Conservation (phyloP, 1,284 basidiomycete species). For the Ustilago shanxiensis region DNA sequence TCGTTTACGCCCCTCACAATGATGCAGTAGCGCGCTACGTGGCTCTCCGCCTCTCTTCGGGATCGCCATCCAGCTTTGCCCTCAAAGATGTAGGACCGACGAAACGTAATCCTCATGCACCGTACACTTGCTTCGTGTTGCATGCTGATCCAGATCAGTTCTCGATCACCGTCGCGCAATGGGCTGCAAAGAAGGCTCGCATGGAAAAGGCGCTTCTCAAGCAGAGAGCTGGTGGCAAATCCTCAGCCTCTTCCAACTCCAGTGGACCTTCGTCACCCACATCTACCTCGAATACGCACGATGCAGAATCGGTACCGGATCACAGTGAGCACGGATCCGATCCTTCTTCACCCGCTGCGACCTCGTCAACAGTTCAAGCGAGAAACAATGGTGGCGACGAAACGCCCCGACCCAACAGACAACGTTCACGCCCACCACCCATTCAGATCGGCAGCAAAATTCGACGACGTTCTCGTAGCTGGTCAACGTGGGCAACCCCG, state of each 20-base stretch:
- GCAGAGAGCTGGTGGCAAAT: conserved; percentile 7
- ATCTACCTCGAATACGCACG: conserved; percentile 13
- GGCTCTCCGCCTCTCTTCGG: conserved; percentile 45
- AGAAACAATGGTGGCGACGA: conserved; percentile 23
- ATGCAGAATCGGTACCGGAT: conserved; percentile 17
- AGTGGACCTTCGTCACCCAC: conserved; percentile 35
- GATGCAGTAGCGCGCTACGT: conserved; percentile 47
- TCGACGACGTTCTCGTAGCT: conserved; percentile 38
- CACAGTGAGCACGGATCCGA: conserved; percentile 15
- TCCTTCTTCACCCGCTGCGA: conserved; percentile 10
- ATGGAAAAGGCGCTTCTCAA: conserved; percentile 42
- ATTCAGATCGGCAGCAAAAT: conserved; percentile 18
- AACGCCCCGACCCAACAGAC: conserved; percentile 22
- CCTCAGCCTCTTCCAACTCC: conserved; percentile 15
- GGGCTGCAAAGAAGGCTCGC: conserved; percentile 52
- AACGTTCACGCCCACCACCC: conserved; percentile 29
- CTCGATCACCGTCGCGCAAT: conserved; percentile 49
- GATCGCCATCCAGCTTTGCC: conserved; percentile 48
- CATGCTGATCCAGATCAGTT: conserved; percentile 48
- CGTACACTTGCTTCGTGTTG: conserved; percentile 55
- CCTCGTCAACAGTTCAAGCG: not conserved
- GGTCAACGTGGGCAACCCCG: conserved; percentile 52
- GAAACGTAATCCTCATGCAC: conserved; percentile 33
- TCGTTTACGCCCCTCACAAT: conserved; percentile 50
- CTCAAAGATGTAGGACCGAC: conserved; percentile 40